phyloP scores from a whole-genome alignment of 83 land plant species.

The Picea abies region DNA sequence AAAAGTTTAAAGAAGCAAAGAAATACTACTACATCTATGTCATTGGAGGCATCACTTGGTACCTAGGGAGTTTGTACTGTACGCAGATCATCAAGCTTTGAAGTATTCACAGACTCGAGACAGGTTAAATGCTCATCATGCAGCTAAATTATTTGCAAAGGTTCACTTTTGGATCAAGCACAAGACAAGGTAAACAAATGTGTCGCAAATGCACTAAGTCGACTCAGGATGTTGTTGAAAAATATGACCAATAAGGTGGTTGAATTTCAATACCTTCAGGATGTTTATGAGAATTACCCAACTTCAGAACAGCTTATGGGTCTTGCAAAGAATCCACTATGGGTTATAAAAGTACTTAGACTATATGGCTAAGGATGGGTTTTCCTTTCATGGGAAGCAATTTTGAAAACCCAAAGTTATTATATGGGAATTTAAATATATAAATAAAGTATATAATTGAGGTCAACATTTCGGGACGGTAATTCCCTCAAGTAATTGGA shows the following conservation, averaged over 20 bases:
- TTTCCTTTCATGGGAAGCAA: not conserved
- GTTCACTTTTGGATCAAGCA: not conserved
- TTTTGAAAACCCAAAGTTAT: not conserved
- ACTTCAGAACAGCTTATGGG: not conserved
- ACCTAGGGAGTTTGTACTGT: not conserved
- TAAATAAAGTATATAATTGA: not conserved
- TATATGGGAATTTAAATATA: not conserved
- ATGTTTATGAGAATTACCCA: not conserved
- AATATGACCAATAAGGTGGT: not conserved
- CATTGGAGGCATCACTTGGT: not conserved
- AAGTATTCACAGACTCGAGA: not conserved
- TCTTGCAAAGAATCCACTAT: not conserved
- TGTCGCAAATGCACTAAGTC: not conserved
- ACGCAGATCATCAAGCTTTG: not conserved
- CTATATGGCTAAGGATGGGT: not conserved
- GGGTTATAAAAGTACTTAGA: not conserved
- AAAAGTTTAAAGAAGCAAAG: not conserved
- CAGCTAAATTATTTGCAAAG: not conserved
- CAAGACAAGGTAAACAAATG: not conserved
- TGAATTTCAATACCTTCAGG: not conserved
- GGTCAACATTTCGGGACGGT: not conserved
- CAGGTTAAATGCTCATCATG: not conserved
- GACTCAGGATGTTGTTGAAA: not conserved
- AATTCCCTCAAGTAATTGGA: not conserved
- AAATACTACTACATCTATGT: not conserved